phyloP scores from a whole-genome alignment of 1,284 basidiomycete genomes.

The Puccinia coronata region DNA sequence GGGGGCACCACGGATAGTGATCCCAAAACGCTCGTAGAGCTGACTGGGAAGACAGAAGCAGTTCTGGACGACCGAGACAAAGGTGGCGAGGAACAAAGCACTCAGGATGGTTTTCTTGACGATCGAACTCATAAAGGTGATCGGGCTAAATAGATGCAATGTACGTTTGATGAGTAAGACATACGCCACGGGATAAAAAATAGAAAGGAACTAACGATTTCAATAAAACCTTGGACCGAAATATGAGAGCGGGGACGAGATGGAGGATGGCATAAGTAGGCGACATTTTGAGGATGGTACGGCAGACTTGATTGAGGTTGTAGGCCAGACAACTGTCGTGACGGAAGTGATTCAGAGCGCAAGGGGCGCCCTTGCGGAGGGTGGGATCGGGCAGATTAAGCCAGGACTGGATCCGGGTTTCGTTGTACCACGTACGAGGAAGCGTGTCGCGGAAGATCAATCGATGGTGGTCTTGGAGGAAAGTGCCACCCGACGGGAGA shows the following conservation, averaged over 20 bases:
- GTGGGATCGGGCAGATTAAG: not conserved
- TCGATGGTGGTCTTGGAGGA: conserved; percentile 9
- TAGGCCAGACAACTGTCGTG: conserved; percentile 32
- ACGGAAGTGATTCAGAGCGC: conserved; percentile 30
- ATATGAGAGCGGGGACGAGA: conserved; percentile 38
- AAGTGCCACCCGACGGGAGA: not conserved
- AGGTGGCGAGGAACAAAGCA: conserved; percentile 32
- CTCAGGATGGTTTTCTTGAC: conserved; percentile 34
- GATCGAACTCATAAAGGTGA: conserved; percentile 31
- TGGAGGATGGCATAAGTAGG: conserved; percentile 49
- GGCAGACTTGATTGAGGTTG: conserved; percentile 11
- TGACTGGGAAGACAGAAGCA: conserved; percentile 43
- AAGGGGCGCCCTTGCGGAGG: conserved; percentile 16
- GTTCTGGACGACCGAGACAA: conserved; percentile 39
- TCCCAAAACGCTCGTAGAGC: conserved; percentile 33
- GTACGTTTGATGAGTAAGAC: not conserved
- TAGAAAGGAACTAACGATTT: conserved; percentile 23
- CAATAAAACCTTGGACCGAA: conserved; percentile 35
- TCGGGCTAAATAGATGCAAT: not conserved
- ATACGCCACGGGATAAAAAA: not conserved
- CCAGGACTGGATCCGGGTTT: conserved; percentile 39
- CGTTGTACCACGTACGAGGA: conserved; percentile 16
- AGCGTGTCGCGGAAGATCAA: conserved; percentile 29
- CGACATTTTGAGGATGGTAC: conserved; percentile 23
- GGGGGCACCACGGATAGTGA: not conserved